Percentiles rank a stretch among this genome's conserved stretches.
Conservation (phyloP, 2,329 filamentous ascomycete species). For the Xylariaceae sp. region DNA sequence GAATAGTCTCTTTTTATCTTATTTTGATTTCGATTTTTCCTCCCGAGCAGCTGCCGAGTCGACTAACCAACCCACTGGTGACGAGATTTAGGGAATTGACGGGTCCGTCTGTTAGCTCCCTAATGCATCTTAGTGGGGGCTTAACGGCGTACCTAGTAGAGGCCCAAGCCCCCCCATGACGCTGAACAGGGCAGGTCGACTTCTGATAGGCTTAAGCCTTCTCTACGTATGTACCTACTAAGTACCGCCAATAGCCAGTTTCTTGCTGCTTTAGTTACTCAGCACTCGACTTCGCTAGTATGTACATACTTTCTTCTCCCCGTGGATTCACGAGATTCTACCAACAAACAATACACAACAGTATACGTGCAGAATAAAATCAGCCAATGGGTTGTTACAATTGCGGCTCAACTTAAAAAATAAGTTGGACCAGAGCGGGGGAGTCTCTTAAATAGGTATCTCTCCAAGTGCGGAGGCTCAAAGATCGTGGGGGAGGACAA, state of each 20-base stretch:
- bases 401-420: conserved; percentile 22
- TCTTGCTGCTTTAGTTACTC: conserved; percentile 13
- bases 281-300: too few relatives aligned
- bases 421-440: conserved; percentile 9
- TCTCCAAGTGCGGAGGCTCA: conserved; percentile 15
- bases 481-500: conserved; percentile 22
- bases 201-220: conserved; percentile 15
- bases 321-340: conserved; percentile 3
- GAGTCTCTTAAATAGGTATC: neutral
- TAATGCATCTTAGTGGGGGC: conserved; percentile 15
- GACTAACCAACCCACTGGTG: conserved; percentile 11
- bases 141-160: conserved; percentile 7
- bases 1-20: too few relatives aligned
- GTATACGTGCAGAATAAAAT: conserved; percentile 7
- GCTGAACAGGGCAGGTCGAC: conserved; percentile 5
- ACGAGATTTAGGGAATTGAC: conserved; percentile 24
- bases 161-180: conserved; percentile 15
- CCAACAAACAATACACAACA: conserved; percentile 1
- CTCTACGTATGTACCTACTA: conserved; percentile 12
- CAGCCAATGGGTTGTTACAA: conserved; percentile 18
- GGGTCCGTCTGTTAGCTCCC: conserved; percentile 16
- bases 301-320: too few relatives aligned
- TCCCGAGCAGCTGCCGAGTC: conserved; percentile 15
- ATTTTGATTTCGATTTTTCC: conserved; percentile 28
- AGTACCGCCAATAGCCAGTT: conserved; percentile 8